Evolutionary conservation across 1,139 yeast genomes (phyloP).

Genomic region (Debaryomycetaceae sp.): DNA sequence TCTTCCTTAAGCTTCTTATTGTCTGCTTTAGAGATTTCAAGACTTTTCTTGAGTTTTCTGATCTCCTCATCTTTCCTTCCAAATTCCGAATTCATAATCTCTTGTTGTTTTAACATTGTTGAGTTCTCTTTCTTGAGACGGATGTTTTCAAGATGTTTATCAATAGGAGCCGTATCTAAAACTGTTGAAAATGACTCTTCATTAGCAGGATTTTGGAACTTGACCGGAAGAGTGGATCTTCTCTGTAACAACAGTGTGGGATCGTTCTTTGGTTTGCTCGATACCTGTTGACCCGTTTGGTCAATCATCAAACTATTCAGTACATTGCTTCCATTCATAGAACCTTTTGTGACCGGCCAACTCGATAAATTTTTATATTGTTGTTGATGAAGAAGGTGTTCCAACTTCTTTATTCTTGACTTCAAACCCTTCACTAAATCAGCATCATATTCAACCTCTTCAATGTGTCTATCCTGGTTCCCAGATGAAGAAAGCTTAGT

Average conservation of each 20-base stretch:
- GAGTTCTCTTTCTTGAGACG: constrained; percentile 31
- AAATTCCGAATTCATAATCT: constrained; percentile 4
- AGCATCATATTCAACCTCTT: constrained; percentile 28
- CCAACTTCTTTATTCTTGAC: constrained; percentile 58
- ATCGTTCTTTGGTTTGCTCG: constrained; percentile 8
- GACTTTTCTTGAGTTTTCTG: constrained; percentile 4
- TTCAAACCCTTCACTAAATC: constrained; percentile 54
- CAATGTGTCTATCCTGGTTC: constrained; percentile 14
- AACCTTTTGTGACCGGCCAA: constrained; percentile 46
- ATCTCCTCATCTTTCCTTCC: constrained; percentile 7
- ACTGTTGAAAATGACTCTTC: constrained; percentile 13
- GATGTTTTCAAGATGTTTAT: constrained; percentile 43
- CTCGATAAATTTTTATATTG: constrained; percentile 55
- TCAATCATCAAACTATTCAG: constrained; percentile 3
- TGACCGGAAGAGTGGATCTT: constrained; percentile 2
- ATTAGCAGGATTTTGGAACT: constrained; percentile 2
- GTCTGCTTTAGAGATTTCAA: constrained; percentile 2
- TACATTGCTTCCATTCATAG: constrained; percentile 5
- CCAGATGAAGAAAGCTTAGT: constrained; percentile 15
- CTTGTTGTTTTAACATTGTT: constrained; percentile 3
- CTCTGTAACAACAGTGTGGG: constrained; percentile 24
- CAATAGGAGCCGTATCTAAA: constrained; percentile 38
- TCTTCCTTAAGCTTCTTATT: constrained; percentile 7
- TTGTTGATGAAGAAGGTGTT: constrained; percentile 63
- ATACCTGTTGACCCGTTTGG: constrained; percentile 5